A percentile compares a stretch with the other conserved stretches of the same genome.
phyloP scores from a whole-genome alignment of 2,329 filamentous ascomycete species.

The Diaporthe humulicola region DNA sequence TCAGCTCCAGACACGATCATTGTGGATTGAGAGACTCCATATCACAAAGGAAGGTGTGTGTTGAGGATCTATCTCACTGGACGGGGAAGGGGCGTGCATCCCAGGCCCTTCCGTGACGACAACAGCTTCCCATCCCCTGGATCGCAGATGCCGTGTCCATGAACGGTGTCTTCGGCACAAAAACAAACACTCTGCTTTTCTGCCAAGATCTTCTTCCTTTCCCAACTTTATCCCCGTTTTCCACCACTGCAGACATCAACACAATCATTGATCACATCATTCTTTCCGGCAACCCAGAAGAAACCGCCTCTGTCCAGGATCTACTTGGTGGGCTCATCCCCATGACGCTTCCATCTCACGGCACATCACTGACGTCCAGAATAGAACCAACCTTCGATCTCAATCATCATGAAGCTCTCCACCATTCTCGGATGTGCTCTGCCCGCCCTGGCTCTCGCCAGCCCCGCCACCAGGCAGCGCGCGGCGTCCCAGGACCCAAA shows the following conservation, averaged over 20 bases:
- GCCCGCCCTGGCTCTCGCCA: background rate
- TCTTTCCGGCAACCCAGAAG: background rate
- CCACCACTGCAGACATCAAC: background rate
- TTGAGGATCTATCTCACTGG: background rate
- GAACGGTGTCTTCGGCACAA: background rate
- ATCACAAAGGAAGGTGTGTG: background rate
- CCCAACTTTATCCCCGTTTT: background rate
- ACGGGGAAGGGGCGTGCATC: background rate
- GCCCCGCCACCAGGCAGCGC: background rate
- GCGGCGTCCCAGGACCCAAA: background rate
- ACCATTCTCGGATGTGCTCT: background rate
- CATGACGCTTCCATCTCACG: background rate
- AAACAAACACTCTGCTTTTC: background rate
- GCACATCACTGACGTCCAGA: background rate
- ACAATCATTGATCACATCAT: background rate
- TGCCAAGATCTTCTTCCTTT: no score
- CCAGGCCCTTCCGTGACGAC: background rate
- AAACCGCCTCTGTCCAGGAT: no score
- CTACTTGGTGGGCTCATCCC: background rate
- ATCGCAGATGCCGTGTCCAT: background rate
- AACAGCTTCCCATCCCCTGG: background rate
- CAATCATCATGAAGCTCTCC: background rate
- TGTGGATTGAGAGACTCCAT: background rate
- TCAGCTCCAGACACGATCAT: background rate
- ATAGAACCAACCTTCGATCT: background rate